phyloP scores from a whole-genome alignment of 805 yeast genomes.

The Clavispora vitiphila region DNA sequence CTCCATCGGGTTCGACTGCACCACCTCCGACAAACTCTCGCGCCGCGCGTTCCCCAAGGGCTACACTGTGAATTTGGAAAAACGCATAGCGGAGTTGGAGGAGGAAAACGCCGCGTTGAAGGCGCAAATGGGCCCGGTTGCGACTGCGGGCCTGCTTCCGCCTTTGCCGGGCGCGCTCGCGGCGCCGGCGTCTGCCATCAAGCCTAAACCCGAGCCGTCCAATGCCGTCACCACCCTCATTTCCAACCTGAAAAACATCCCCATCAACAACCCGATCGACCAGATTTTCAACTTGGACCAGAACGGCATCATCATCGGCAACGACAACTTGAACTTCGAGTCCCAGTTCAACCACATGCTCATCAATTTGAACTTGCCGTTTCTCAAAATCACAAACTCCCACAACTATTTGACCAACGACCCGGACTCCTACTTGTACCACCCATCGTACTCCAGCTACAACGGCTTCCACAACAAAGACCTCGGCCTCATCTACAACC shows the following conservation, averaged over 20 bases:
- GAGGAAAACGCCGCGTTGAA: constrained; percentile 30
- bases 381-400: constrained; percentile 39
- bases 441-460: constrained; percentile 33
- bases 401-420: constrained; percentile 39
- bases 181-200: no score
- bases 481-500: constrained; percentile 36
- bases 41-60: constrained; percentile 79
- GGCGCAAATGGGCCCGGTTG: background rate
- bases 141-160: constrained; percentile 19
- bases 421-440: constrained; percentile 38
- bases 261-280: constrained; percentile 40
- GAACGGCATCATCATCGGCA: constrained; percentile 41
- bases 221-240: background rate
- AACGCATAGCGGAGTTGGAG: constrained; percentile 55
- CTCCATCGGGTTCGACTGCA: constrained; percentile 61
- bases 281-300: constrained; percentile 40
- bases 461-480: constrained; percentile 34
- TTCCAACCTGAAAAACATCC: constrained; percentile 10
- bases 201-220: background rate
- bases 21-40: constrained; percentile 67
- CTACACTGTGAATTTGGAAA: constrained; percentile 70
- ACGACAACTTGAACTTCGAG: constrained; percentile 41
- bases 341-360: constrained; percentile 41
- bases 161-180: constrained; percentile 20
- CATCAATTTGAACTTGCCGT: constrained; percentile 39